Evolutionary conservation across 257 asterid species (phyloP).

Genomic region (Linaria vulgaris): DNA sequence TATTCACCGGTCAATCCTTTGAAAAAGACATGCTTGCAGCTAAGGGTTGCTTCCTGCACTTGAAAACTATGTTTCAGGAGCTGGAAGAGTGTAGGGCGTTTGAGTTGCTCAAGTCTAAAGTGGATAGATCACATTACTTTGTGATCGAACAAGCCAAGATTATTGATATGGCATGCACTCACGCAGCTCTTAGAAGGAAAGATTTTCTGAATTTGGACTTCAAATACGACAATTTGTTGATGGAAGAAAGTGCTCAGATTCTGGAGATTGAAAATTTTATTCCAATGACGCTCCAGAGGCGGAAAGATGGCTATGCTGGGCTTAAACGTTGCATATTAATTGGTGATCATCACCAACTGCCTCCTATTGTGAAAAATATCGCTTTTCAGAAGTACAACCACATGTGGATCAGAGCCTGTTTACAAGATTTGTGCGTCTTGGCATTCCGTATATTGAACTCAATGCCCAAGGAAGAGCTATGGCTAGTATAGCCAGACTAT

Average conservation of each 20-base stretch:
- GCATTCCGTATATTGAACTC: conserved; percentile 94
- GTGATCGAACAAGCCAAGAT: conserved; percentile 98
- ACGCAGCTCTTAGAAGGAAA: conserved; percentile 95
- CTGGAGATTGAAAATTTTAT: conserved; percentile 97
- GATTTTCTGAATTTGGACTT: conserved; percentile 91
- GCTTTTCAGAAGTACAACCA: conserved; percentile 99
- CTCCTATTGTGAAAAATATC: conserved; percentile 99
- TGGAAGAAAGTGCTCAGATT: conserved; percentile 99
- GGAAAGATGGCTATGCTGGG: conserved; percentile 98
- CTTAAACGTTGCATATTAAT: conserved; percentile 96
- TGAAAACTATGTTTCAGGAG: conserved; percentile 94
- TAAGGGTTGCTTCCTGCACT: conserved; percentile 88
- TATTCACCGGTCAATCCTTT: conserved; percentile 72
- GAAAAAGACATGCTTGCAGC: conserved; percentile 92
- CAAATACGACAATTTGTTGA: conserved; percentile 88
- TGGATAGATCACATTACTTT: conserved; percentile 84
- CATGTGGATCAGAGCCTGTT: conserved; percentile 99
- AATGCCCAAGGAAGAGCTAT: conserved; percentile 99
- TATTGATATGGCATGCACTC: conserved; percentile 99
- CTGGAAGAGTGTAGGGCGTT: conserved; percentile 99
- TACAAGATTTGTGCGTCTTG: conserved; percentile 94
- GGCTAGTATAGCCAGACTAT: conserved; percentile 92
- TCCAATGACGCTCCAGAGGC: conserved; percentile 97
- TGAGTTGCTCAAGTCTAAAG: conserved; percentile 95
- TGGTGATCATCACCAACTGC: conserved; percentile 98